Base-by-base conservation (phyloP, 164 flowering plant genomes). In the Nelumbo lutea region DNA sequence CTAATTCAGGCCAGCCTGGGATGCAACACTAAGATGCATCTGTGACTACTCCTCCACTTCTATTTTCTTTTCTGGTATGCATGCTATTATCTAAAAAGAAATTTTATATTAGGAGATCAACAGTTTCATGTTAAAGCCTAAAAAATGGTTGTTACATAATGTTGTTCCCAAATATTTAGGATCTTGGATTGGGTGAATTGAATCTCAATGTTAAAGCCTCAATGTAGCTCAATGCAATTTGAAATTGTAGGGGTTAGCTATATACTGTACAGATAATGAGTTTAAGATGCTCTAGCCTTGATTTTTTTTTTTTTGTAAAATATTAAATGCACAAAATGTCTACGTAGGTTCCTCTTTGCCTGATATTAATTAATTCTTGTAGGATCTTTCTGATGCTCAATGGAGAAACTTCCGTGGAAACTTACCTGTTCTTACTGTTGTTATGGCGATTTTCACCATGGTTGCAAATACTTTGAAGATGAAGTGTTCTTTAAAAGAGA, bases 391-490 rank as follows among this genome's bases (percentile, higher is more conserved):
- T 43, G 99, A 95, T 85, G 84, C 90, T 2, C 99, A 95, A 70
- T 95, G 99, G 98, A 85, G 96, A 76, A 95, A 89, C 68, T 92
- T 92, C 53, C 97, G 99, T 43, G 87, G 82, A 60, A 95, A 92
- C 73, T 77, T 95, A 59, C 86, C 86, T 7, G 68, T 90, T 73
- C 91, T 95, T 62, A 82, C 90, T 0, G 8, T 75, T 64, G 97
- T 95, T 40, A 85, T 95, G 69, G 89, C 79, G 15, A 60, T 80
- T 27, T 90, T 90, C 67, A 72, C 87, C 39, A n/a, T 82, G 72
- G 66, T 87, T 51, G 93, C 94, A 57, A 79, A 78, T 76, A 48
- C 57, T 2, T 68, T 79, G 62, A 84, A 90, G 77, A 44, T 78
- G n/a, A 47, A 5, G 7, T 86, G 71, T 72, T 43, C 63, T 59